Conservation (phyloP, 306 rosid genomes). For the Potentilla sterilis region DNA sequence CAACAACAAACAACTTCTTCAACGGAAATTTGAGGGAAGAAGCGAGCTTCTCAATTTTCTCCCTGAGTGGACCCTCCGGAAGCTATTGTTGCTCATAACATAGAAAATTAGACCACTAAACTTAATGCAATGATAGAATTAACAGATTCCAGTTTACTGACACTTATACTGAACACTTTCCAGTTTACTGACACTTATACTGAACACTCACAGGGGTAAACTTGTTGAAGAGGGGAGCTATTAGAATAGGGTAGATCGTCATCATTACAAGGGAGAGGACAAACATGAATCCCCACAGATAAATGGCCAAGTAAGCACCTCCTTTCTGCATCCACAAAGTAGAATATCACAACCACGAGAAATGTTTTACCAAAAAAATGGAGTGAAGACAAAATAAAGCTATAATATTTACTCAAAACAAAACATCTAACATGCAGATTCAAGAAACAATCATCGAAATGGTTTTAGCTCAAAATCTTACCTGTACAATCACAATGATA, state of each 20-base stretch:
- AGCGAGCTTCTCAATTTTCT: constrained; percentile 89
- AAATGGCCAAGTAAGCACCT: constrained; percentile 94
- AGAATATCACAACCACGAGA: constrained; percentile 11
- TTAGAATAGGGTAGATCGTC: constrained; percentile 89
- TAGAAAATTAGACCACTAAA: constrained; percentile 22
- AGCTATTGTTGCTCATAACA: constrained; percentile 55
- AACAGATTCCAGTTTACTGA: constrained; percentile 5
- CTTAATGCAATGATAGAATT: constrained; percentile 1
- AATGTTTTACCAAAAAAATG: constrained; percentile 6
- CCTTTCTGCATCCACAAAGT: constrained; percentile 75
- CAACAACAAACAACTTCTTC: constrained; percentile 90
- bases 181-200: neutral
- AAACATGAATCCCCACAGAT: constrained; percentile 95
- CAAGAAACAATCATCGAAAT: neutral
- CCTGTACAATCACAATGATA: constrained; percentile 86
- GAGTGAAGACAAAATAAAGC: constrained; percentile 18
- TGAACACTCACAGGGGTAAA: constrained; percentile 81
- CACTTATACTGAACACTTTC: constrained; percentile 35
- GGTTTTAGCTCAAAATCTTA: constrained; percentile 27
- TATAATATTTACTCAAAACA: neutral
- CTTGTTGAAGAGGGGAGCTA: constrained; percentile 96
- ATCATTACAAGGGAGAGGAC: constrained; percentile 89
- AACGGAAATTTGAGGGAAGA: constrained; percentile 85
- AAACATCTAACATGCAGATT: neutral
- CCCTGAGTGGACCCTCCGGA: constrained; percentile 85